A percentile compares a stretch with the other conserved stretches of the same genome.
Conservation (phyloP, 345 rosid species). For the Salix caprea region DNA sequence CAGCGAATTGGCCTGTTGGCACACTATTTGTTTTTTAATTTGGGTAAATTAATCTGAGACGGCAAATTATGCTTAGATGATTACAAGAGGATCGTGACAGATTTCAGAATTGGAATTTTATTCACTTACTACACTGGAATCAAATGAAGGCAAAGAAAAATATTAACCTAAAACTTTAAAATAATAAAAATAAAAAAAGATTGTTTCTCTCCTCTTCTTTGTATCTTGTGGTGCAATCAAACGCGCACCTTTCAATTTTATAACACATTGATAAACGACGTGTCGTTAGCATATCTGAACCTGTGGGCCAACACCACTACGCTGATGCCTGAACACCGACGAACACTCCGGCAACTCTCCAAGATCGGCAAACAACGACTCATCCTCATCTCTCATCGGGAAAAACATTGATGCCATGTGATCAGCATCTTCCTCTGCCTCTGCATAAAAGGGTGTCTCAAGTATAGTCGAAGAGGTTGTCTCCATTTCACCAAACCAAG, state of each 20-base stretch:
- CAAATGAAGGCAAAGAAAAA: conserved; percentile 22
- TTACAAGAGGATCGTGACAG: conserved; percentile 28
- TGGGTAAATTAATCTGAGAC: conserved; percentile 9
- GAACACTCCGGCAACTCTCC: conserved; percentile 98
- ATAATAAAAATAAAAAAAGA: not conserved
- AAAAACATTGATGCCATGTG: conserved; percentile 37
- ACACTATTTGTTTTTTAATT: not conserved
- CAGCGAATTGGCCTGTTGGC: not conserved
- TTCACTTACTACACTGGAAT: conserved; percentile 41
- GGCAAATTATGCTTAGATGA: conserved; percentile 15
- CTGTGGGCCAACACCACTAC: conserved; percentile 51
- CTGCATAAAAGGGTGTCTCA: conserved; percentile 57
- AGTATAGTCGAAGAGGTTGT: conserved; percentile 66
- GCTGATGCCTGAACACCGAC: conserved; percentile 58
- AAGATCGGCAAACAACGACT: conserved; percentile 90
- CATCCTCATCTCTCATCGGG: conserved; percentile 53
- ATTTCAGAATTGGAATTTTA: conserved; percentile 20
- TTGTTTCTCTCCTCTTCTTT: not conserved
- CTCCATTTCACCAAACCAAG: conserved; percentile 81
- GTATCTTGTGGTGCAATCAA: conserved; percentile 3
- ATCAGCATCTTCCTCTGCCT: conserved; percentile 28
- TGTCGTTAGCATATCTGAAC: conserved; percentile 55
- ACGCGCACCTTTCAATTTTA: conserved; percentile 19
- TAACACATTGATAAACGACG: not conserved
- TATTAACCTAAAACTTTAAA: conserved; percentile 3